Evolutionary conservation across 768 basidiomycete species (phyloP), one percentile per base, ranked within the genome.

Genomic region (Cystofilobasidium ferigula): DNA sequence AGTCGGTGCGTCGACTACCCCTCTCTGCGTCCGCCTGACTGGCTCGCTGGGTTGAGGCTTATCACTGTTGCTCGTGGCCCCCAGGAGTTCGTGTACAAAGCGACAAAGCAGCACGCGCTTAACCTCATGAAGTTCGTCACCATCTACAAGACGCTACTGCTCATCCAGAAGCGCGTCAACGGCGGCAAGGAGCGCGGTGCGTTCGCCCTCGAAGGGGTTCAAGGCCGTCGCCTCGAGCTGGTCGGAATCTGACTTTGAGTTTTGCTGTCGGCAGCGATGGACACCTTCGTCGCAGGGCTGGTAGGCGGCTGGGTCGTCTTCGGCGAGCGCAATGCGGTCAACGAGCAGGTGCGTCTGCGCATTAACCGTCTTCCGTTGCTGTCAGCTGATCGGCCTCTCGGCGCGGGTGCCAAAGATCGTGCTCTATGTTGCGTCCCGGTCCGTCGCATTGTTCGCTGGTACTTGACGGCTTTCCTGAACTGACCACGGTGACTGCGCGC

Each of bases 61-160:
- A 2, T 13, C 10, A 12, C 26, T 4, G 1, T 34, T 8, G 34
- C 30, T 7, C 13, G 10, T 28, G 2, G 32, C 36, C 35, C 43
- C 38, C 32, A 62, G 61, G 30, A 68, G 32, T 70, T 81, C 64
- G 90, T 99, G 69, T 87, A 83, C 75, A 82, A 82, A 36, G 86
- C 93, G 18, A 97, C 95, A 4, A 87, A 83, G 73, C 86, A 89
- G 62, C 65, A 67, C 56, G 62, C 67, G 2, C 35, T 68, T 69
- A 95, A 93, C 74, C 83, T 99, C 34, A 89, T 90, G 47, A 88
- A 88, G 77, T 99, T 97, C 73, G 95, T 95, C 38, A 82, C 91
- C 14, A 75, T 95, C 51, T 98, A 97, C 85, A 99, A 98, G 80
- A 77, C 83, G 10, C 75, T 89, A 47, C 76, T 98, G 61, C 78